Base-by-base conservation (phyloP, 2,329 filamentous ascomycete genomes). In the Cordyceps cateniannulata region DNA sequence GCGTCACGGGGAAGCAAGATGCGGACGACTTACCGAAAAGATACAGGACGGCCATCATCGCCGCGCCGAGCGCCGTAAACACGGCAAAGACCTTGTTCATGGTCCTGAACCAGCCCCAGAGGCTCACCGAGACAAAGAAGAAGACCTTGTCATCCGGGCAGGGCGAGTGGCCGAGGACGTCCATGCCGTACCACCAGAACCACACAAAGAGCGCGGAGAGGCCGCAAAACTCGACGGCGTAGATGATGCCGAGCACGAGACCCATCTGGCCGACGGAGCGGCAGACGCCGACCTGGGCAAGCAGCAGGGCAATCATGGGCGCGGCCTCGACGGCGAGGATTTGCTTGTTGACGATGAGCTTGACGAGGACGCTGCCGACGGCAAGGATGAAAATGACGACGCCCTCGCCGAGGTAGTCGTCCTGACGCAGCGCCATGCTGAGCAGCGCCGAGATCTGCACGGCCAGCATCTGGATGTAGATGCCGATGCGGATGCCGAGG, bases 41-140 rank as follows among this genome's bases (percentile, higher is more conserved):
- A 20, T 64, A 66, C 18, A 63, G 44, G 38, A 66, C 4, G 9
- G 63, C 60, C 3, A 58, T 58, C 0, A 67, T 5, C 2, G 49
- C 45, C 1, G 62, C 61, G 14, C 32, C 62, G 1, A 68, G 45
- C 18, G 61, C 60, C 9, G 60, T 48, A 25, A 68, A 42, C 2
- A 68, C 60, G 20, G 66, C 63, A 10, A 59, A 48, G 8, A 67
- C 67, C 63, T 69, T 69, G 44, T 69, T 67, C 12, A 69, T 48
- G 5, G 65, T 66, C 8, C 67, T 58, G 47, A 67, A 67, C 66
- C 67, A 69, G 18, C 65, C 58, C 66, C 66, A 69, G 18, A 69
- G 65, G 62, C 65, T 66, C 42, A 67, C 66, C 48, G 69, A 68
- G 12, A 66, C 66, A 59, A 73, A 72, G 59, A 68, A 65, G 45